Evolutionary conservation across 805 yeast genomes (phyloP), one percentile per base, ranked within the genome.

Genomic region (Blastobotrys attinorum): DNA sequence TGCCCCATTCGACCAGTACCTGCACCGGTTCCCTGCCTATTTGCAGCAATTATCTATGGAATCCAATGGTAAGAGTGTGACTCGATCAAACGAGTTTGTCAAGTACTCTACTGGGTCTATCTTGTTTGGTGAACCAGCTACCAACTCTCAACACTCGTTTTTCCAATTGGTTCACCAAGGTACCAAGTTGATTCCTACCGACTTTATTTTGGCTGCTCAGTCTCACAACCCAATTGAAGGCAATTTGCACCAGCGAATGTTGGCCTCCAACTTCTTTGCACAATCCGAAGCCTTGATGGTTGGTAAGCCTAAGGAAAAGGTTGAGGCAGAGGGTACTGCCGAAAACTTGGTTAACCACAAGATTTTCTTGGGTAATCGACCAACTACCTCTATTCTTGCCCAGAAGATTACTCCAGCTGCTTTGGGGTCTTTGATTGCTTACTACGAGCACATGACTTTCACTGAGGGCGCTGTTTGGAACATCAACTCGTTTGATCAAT

Each of bases 101-200:
- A 78, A 81, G 73, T 92, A 92, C 76, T 88, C 92, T 61, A 90
- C 97, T 39, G 98, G 98, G 57, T 75, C 95, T 48, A 87, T 92
- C 51, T 72, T 92, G 59, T 92, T 92, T 60, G 98, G 98, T 62
- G 98, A 92, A 73, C 97, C 98, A 62, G 92, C 96, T 51, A 92
- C 98, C 48, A 92, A 92, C 67, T 94, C 98, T 44, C 98, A 92
- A 74, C 98, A 92, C 72, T 89, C 97, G 27, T 92, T 92, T 83
- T 92, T 92, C 90, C 98, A 92, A 73, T 79, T 92, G 69, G 96
- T 92, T 47, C 98, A 92, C 72, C 98, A 92, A 74, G 98, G 98
- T 65, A 88, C 97, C 54, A 92, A 92, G 73, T 73, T 89, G 64
- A 92, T 92, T 56, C 98, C 98, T 58, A 72, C 97, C 31, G 98